Base-by-base conservation (phyloP, 1,284 basidiomycete genomes). In the Athelia sp. region DNA sequence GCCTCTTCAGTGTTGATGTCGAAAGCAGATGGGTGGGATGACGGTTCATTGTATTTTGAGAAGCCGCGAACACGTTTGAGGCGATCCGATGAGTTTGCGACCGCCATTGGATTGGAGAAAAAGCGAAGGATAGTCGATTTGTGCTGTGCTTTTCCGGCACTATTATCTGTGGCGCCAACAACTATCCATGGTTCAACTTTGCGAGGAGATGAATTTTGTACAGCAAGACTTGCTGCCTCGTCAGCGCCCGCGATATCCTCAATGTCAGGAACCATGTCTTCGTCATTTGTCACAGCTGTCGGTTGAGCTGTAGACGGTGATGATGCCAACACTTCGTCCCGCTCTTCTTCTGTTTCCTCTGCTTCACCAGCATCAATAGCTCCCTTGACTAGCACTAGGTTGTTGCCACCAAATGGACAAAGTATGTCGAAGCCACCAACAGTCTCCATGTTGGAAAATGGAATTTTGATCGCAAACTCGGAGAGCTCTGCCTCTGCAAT, bases 21-120 rank as follows among this genome's bases (percentile, higher is more conserved):
- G 19, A 40, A 40, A 21, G 15, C 19, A 21, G 19, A n/a, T 40
- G 15, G n/a, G 15, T n/a, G 36, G 9, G 36, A 6, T 40, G 36
- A 40, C n/a, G 36, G 36, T n/a, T 40, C 36, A n/a, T 40, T 40
- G 36, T 40, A 40, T 40, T 40, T 40, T n/a, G 36, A 40, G 19
- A 40, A 40, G 19, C 36, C 19, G 36, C 36, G 19, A 4, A 40
- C 36, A 9, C 36, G 15, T 40, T 40, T 40, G 6, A 40, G 15
- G 36, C 36, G 36, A n/a, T 40, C 36, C 15, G 15, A n/a, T 8
- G 36, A 40, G n/a, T 17, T 21, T 4, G 36, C 36, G 19, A 40
- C 36, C 9, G 36, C 19, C n/a, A 40, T n/a, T 6, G 36, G 36
- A n/a, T 40, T 40, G 6, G 36, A 40, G 15, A n/a, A 40, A 40